Base-by-base conservation (phyloP, 1,139 yeast species). In the Sugiyamaella paludigena region DNA sequence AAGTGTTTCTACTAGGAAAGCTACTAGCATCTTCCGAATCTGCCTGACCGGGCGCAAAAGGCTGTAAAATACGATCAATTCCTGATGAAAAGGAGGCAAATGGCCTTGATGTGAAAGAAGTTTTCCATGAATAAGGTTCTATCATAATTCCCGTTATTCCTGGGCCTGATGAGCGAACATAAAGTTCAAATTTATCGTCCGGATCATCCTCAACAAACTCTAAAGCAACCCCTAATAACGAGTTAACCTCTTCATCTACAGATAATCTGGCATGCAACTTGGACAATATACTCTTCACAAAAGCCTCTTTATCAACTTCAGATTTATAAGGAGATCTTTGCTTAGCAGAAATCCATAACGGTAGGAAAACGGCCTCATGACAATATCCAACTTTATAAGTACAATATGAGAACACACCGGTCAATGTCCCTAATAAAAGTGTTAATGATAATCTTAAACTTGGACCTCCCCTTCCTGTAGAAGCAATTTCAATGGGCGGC, bases 221-320 rank as follows among this genome's bases (percentile, higher is more conserved):
- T 10, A 54, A 42, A 2, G 58, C 58, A 16, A 53, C 54, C 19
- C 61, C 62, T 29, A 58, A 36, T 9, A 52, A 27, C 8, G 42
- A 36, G 28, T 56, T 57, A 8, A 51, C 58, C 33, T 57, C 56
- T 28, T 58, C 61, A 43, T 57, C 62, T 10, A 59, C 55, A 8
- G 58, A 48, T 12, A 59, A 51, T 7, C 62, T 48, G 33, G 53
- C 52, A 24, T 49, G 55, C 26, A 59, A 51, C 34, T 51, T 45
- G 7, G 40, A 43, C 36, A 49, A 47, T 31, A 54, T 44, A n/a
- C 52, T 42, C 7, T 49, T 45, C 9, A 57, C 45, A 32, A 59
- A 46, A n/a, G 45, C 38, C 19, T 54, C 52, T 11, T 37, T 45
- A 40, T 58, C 55, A 24, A 57, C 31, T 39, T 58, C 61, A 1